Percentiles rank a stretch among this genome's conserved stretches.
Evolutionary conservation across 2,329 filamentous ascomycete genomes (phyloP).

Genomic region (Biscogniauxia marginata): DNA sequence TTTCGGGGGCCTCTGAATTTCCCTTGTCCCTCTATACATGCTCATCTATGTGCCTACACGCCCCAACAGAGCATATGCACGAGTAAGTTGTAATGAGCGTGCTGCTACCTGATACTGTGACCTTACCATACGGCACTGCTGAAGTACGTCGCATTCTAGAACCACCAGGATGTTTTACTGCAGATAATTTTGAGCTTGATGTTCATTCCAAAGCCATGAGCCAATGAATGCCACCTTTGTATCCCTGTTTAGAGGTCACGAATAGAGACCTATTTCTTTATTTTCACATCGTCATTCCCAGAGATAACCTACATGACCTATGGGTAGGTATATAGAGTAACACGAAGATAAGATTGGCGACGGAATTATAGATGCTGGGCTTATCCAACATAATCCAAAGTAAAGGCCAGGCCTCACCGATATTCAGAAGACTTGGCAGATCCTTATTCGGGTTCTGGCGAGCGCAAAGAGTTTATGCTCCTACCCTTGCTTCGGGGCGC

Average conservation of each 20-base stretch:
- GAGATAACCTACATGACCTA: neutral
- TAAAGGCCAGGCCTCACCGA: neutral
- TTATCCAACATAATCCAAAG: neutral
- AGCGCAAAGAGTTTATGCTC: neutral
- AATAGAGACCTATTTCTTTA: too few species aligned
- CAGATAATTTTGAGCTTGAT: neutral
- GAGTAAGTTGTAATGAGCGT: neutral
- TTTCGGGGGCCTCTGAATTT: neutral
- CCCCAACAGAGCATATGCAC: neutral
- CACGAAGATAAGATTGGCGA: neutral
- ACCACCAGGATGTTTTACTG: neutral
- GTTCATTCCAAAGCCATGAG: neutral
- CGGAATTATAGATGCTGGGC: neutral
- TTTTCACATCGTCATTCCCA: too few species aligned
- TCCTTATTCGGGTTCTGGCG: neutral
- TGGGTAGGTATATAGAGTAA: neutral
- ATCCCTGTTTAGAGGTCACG: neutral
- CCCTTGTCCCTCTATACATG: neutral
- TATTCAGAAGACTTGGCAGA: neutral
- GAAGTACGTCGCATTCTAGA: neutral
- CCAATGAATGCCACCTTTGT: neutral
- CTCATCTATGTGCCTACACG: neutral
- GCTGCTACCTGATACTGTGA: neutral
- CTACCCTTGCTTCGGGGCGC: neutral
- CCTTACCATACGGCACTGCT: neutral